Conservation (phyloP, 1,284 basidiomycete species). For the Malassezia globosa region DNA sequence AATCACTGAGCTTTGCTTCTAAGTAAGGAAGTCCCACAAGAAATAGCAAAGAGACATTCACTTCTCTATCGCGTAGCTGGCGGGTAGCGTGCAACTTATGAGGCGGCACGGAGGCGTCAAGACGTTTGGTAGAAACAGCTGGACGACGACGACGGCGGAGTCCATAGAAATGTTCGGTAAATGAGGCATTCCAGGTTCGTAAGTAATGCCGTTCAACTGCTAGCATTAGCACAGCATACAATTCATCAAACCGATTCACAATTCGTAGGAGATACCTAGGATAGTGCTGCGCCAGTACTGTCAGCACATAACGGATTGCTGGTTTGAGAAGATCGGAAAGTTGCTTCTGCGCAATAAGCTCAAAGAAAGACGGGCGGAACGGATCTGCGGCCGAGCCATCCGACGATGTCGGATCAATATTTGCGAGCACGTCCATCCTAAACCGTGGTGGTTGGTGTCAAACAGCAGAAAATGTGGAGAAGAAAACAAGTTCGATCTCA, state of each 20-base stretch:
- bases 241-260: conserved; percentile 90
- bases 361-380: conserved; percentile 79
- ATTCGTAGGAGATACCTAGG: conserved; percentile 82
- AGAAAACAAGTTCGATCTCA: too few species aligned
- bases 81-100: conserved; percentile 17
- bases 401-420: conserved; percentile 28
- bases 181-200: conserved; percentile 66
- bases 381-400: conserved; percentile 27
- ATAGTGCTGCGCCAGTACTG: conserved; percentile 82
- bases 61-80: conserved; percentile 21
- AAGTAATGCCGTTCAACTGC: conserved; percentile 85
- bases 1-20: conserved; percentile 74
- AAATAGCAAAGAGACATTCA: conserved; percentile 19
- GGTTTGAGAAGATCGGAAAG: conserved; percentile 83
- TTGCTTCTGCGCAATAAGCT: conserved; percentile 89
- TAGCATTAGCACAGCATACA: conserved; percentile 77
- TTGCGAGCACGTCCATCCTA: conserved; percentile 31
- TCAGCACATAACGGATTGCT: conserved; percentile 84
- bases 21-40: conserved; percentile 81
- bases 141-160: conserved; percentile 65
- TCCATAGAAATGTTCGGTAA: conserved; percentile 86
- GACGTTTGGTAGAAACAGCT: conserved; percentile 41
- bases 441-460: neutral
- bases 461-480: too few species aligned
- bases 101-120: conserved; percentile 8